phyloP scores from a whole-genome alignment of 2,329 filamentous ascomycete genomes.

The Aspergillus sojae region DNA sequence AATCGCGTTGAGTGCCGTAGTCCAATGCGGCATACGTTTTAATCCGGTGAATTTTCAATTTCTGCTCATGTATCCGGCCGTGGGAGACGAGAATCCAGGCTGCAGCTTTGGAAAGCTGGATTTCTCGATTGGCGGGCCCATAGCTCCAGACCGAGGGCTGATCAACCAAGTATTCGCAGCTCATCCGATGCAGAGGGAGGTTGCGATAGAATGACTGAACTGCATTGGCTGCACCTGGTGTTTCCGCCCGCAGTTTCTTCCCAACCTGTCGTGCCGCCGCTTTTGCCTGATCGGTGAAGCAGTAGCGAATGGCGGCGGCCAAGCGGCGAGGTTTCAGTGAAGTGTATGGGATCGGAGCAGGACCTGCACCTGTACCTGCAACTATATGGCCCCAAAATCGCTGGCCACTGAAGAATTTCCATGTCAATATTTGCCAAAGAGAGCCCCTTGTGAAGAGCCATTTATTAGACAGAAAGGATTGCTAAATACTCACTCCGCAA shows the following conservation, averaged over 20 bases:
- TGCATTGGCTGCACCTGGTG: constrained; percentile 41
- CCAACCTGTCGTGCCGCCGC: constrained; percentile 40
- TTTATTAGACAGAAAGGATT: background rate
- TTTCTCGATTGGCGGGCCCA: constrained; percentile 7
- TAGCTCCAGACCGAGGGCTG: constrained; percentile 34
- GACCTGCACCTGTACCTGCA: constrained; percentile 52
- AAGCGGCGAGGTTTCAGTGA: constrained; percentile 48
- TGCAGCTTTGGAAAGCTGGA: constrained; percentile 28
- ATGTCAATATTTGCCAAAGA: too few relatives aligned
- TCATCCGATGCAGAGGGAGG: constrained; percentile 28
- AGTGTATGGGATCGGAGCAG: constrained; percentile 51
- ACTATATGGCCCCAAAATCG: constrained; percentile 60
- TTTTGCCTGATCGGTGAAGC: constrained; percentile 42
- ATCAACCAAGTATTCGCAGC: constrained; percentile 26
- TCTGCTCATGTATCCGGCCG: too few relatives aligned
- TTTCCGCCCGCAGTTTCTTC: constrained; percentile 45
- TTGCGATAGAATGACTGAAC: constrained; percentile 50
- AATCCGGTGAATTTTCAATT: too few relatives aligned
- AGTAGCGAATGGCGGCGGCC: constrained; percentile 49
- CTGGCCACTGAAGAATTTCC: constrained; percentile 31
- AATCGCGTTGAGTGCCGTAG: too few relatives aligned
- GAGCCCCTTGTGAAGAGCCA: background rate
- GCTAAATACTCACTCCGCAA: constrained; percentile 45
- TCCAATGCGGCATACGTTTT: too few relatives aligned
- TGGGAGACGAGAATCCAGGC: constrained; percentile 21